Evolutionary conservation across 2,329 filamentous ascomycete genomes (phyloP).

Genomic region (Elsinoe australis): DNA sequence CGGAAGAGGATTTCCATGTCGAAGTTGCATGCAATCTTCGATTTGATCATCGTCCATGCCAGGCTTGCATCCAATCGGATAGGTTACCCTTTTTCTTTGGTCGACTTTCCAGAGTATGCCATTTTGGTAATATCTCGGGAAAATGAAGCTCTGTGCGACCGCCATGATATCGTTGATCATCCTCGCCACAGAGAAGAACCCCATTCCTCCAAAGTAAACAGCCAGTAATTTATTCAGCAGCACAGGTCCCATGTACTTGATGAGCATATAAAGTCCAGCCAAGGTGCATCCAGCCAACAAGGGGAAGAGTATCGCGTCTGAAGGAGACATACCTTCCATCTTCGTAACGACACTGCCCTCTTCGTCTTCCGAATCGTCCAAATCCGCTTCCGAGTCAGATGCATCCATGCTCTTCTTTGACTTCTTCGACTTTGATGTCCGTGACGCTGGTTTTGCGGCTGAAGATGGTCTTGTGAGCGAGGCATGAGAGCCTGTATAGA

Average conservation of each 20-base stretch:
- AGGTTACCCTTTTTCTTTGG: constrained; percentile 28
- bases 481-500: constrained; percentile 78
- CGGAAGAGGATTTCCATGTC: constrained; percentile 43
- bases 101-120: constrained; percentile 46
- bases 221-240: constrained; percentile 76
- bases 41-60: constrained; percentile 1
- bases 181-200: constrained; percentile 66
- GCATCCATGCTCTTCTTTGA: constrained; percentile 32
- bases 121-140: constrained; percentile 61
- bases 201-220: constrained; percentile 73
- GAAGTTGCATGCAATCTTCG: constrained; percentile 17
- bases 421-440: constrained; percentile 28
- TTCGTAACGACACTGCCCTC: constrained; percentile 47
- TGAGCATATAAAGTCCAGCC: constrained; percentile 72
- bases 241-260: constrained; percentile 78
- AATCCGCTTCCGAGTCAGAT: constrained; percentile 40
- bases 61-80: constrained; percentile 21
- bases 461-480: constrained; percentile 76
- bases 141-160: constrained; percentile 58
- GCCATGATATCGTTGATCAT: constrained; percentile 66
- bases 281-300: constrained; percentile 66
- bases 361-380: constrained; percentile 36
- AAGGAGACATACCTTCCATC: constrained; percentile 62
- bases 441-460: constrained; percentile 47
- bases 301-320: constrained; percentile 79